Base-by-base conservation (phyloP, 2,329 filamentous ascomycete genomes). In the Leptographium wingfieldii region DNA sequence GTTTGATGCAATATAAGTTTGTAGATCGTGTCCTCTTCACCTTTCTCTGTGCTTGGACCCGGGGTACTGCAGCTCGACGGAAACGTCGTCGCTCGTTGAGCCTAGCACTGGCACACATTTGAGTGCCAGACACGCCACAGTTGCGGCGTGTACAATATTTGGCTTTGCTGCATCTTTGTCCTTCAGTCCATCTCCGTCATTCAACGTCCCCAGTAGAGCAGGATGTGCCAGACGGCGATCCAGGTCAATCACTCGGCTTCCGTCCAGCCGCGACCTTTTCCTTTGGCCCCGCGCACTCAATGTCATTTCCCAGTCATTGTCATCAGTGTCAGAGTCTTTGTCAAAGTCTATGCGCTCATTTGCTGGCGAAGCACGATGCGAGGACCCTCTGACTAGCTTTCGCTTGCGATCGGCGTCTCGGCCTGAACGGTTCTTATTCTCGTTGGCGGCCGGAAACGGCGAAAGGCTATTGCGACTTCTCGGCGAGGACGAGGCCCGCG, bases 51-150 rank as follows among this genome's bases (percentile, higher is more conserved):
- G 66, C 56, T 67, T 67, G 14, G 68, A 67, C 70, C 89, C 92
- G 11, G 94, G 92, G 72, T 97, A 97, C 71, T 94, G 88, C 66
- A 97, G 74, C 68, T 85, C 77, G 61, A 95, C 81, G 12, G 72
- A 74, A 7, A 84, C 77, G 61, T 83, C 79, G 61, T 83, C 76
- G 55, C 76, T 73, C 55, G 73, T 72, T 3, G 77, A 74, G 48
- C 76, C 75, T 61, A 80, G 73, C 14, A 77, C 76, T 1, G 77
- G 76, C 33, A 77, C 76, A 61, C 79, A 82, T 51, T 77, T 78
- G 6, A 76, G 73, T 58, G 74, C 72, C 27, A 79, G 70, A 53
- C 75, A 80, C 46, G 79, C 78, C 27, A 85, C 76, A 64, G 83
- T 75, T 5, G 77, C 77, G 5, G 82, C 82, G 65, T 86, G 82